These are phyloP conservation scores for Didymella segeticola DNA, from an alignment of 2,329 filamentous ascomycete species.

Conservation along the genomic window DNA sequence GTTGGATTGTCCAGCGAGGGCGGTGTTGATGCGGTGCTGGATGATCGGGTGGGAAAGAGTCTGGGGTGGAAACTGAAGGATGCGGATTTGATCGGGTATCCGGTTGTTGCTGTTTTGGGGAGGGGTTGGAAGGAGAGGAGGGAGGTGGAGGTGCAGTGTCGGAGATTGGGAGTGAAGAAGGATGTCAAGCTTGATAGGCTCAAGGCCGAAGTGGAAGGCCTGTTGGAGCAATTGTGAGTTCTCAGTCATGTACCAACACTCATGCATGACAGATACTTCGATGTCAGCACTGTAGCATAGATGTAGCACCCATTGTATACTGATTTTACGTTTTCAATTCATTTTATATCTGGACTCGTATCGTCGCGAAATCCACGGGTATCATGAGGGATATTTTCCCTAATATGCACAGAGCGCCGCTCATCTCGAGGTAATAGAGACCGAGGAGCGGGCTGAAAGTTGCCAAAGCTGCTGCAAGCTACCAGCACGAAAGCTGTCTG, in stretches of 20 bases:
- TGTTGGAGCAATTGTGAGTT: conserved; percentile 31
- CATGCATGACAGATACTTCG: background rate
- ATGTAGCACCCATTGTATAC: background rate
- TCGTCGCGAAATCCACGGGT: conserved; percentile 28
- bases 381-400: conserved; percentile 28
- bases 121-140: conserved; percentile 39
- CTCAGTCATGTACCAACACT: background rate
- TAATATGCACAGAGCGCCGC: conserved; percentile 29
- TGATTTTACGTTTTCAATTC: conserved; percentile 29
- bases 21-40: conserved; percentile 42
- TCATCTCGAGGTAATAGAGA: conserved; percentile 10
- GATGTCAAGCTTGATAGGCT: conserved; percentile 62
- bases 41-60: conserved; percentile 58
- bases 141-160: conserved; percentile 78
- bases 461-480: conserved; percentile 3
- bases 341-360: conserved; percentile 26
- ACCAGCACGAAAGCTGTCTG: background rate
- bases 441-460: conserved; percentile 14
- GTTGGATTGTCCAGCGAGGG: background rate
- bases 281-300: background rate
- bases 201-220: conserved; percentile 47
- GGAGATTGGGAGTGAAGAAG: conserved; percentile 68
- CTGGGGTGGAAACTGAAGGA: conserved; percentile 89
- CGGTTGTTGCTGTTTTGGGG: conserved; percentile 80
- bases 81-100: conserved; percentile 88